Evolutionary conservation across 306 rosid species (phyloP).

Genomic region (Dalbergia oliveri): DNA sequence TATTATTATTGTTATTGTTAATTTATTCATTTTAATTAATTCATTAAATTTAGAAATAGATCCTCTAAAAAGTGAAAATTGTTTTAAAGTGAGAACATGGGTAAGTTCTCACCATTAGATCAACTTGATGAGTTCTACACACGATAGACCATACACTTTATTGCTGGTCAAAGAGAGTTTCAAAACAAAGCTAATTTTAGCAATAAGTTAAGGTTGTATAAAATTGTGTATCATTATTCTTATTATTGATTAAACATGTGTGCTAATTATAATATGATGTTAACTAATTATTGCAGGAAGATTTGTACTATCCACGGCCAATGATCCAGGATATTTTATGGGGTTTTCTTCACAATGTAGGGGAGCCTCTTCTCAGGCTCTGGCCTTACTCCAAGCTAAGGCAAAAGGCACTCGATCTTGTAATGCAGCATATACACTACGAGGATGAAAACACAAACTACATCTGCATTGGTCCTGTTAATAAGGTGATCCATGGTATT

Average conservation of each 20-base stretch:
- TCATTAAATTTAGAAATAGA: too few relatives aligned
- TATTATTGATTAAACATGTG: neutral
- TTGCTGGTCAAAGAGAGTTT: too few relatives aligned
- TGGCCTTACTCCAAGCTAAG: conserved; percentile 79
- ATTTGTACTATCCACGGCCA: conserved; percentile 58
- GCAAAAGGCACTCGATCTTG: conserved; percentile 59
- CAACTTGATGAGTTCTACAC: too few relatives aligned
- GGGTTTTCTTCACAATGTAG: conserved; percentile 61
- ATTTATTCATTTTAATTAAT: neutral
- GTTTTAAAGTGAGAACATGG: too few relatives aligned
- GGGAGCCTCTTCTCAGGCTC: conserved; percentile 64
- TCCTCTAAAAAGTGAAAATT: too few relatives aligned
- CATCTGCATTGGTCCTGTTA: conserved; percentile 75
- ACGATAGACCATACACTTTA: too few relatives aligned
- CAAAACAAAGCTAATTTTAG: too few relatives aligned
- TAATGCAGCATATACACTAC: conserved; percentile 73
- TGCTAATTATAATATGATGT: neutral
- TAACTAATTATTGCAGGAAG: conserved; percentile 61
- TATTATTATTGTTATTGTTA: neutral
- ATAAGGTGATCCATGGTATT: conserved; percentile 52
- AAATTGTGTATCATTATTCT: neutral
- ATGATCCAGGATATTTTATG: conserved; percentile 65
- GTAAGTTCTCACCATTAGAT: too few relatives aligned
- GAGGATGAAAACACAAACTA: conserved; percentile 75
- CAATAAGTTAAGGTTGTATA: too few relatives aligned